A percentile compares a stretch with the other conserved stretches of the same genome.
Conservation (phyloP, 116 monocot genomes). For the Phalaenopsis hybrid region DNA sequence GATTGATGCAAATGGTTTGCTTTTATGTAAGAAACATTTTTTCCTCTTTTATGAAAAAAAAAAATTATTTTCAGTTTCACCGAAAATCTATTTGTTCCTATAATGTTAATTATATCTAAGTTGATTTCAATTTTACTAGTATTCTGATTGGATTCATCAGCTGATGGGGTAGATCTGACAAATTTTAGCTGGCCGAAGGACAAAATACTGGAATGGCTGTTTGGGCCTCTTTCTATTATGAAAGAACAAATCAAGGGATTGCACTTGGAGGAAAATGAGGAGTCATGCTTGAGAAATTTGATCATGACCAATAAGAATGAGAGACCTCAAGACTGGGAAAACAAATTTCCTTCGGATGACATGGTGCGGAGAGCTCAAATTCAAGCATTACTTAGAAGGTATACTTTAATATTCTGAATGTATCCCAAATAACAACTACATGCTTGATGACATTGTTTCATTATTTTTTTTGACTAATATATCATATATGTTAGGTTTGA, state of each 20-base stretch:
- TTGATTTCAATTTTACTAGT: constrained; percentile 1
- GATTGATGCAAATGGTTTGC: no score
- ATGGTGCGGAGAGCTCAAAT: constrained; percentile 65
- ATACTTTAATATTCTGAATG: neutral
- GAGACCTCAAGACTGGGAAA: constrained; percentile 66
- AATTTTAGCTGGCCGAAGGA: constrained; percentile 83
- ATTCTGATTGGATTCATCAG: constrained; percentile 30
- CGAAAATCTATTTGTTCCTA: neutral
- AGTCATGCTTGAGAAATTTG: constrained; percentile 54
- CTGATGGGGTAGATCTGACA: constrained; percentile 63
- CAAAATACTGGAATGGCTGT: constrained; percentile 63
- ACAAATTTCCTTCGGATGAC: constrained; percentile 52
- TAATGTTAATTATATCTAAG: neutral
- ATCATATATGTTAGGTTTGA: neutral
- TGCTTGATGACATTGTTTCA: neutral
- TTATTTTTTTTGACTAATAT: neutral
- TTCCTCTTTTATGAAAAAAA: neutral
- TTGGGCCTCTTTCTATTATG: constrained; percentile 71
- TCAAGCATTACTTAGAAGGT: constrained; percentile 87
- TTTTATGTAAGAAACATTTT: no score
- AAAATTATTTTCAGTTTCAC: neutral
- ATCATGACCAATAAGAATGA: constrained; percentile 44
- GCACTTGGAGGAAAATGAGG: constrained; percentile 61
- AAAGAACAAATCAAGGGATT: constrained; percentile 77
- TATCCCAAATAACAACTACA: no score